Base-by-base conservation (phyloP, 2,329 filamentous ascomycete genomes). In the Ceratocystis cacaofunesta region DNA sequence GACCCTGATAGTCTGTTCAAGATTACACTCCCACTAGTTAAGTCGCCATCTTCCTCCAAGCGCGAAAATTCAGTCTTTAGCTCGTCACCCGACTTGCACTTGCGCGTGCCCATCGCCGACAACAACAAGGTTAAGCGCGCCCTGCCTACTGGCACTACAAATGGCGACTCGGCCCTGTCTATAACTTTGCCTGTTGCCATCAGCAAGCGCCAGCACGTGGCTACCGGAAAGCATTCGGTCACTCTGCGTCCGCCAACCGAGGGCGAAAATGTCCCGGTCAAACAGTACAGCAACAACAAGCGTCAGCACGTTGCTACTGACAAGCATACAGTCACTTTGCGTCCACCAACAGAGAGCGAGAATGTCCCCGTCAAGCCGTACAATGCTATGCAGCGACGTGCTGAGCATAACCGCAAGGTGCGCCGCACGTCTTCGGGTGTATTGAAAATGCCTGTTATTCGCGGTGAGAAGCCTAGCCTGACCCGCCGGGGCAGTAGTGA, bases 401-500 rank as follows among this genome's bases (percentile, higher is more conserved):
- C 64, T 36, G 64, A 61, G 44, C 62, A 65, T 25, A 58, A 62
- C 55, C 62, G 48, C 41, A 61, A 28, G 8, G 57, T 61, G 44
- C 62, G 62, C 17, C 62, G 65, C 30, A 57, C 55, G 4, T 60
- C 69, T 1, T 61, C 68, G 1, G 69, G 70, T 7, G 69, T 70
- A 1, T 22, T 74, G 12, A 72, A 72, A 0, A 68, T 75, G 62
- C 71, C 74, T 36, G 72, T 74, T 1, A 69, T 73, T 17, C 70
- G 72, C 62, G 72, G 72, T 17, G 69, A 70, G 61, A 70, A 70
- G 62, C 70, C 73, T 4, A 70, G 70, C 22, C 67, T 80, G 64
- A 71, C 73, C 57, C 76, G 76, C 55, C 75, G 79, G 41, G 58
- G 62, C 4, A 30, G 36, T 44, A 19, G 22, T 19, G 55, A 67